A percentile compares a stretch with the other conserved stretches of the same genome.
These are phyloP conservation scores for Cordyceps sp. DNA, from an alignment of 2,329 filamentous ascomycete genomes.

Conservation along the genomic window DNA sequence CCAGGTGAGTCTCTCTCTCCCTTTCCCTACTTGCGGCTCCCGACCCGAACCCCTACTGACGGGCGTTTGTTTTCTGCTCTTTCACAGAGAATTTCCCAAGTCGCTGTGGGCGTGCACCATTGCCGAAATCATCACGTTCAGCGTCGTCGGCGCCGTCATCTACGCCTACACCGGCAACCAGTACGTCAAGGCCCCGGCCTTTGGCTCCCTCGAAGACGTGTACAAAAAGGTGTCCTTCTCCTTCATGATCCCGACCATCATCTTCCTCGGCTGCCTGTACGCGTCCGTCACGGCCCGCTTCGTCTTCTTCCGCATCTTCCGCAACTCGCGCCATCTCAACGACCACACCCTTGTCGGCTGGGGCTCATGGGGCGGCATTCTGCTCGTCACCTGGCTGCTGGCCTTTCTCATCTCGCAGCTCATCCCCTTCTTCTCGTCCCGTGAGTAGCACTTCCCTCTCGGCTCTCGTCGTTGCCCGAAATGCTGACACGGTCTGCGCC, in stretches of 20 bases:
- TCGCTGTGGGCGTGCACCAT: conserved; percentile 84
- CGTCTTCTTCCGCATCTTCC: conserved; percentile 80
- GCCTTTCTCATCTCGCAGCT: conserved; percentile 86
- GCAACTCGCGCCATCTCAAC: conserved; percentile 61
- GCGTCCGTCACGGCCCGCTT: conserved; percentile 82
- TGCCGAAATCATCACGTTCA: conserved; percentile 73
- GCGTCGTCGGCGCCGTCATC: conserved; percentile 61
- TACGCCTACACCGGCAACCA: conserved; percentile 82
- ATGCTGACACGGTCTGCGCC: not conserved
- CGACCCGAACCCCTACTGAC: conserved; percentile 1
- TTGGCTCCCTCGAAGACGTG: conserved; percentile 61
- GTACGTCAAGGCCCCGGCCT: conserved; percentile 77
- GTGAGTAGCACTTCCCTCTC: conserved; percentile 21
- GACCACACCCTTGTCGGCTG: conserved; percentile 72
- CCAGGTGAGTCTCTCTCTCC: conserved; percentile 17
- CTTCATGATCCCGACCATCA: conserved; percentile 89
- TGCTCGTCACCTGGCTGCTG: conserved; percentile 57
- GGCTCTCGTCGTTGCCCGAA: not conserved
- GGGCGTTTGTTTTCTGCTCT: too few relatives aligned
- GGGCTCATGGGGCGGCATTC: conserved; percentile 59
- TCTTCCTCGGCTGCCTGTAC: conserved; percentile 83
- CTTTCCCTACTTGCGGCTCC: not conserved
- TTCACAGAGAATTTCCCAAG: conserved; percentile 69
- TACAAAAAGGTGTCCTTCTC: conserved; percentile 84
- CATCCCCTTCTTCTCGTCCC: conserved; percentile 81